These are phyloP conservation scores for Wickerhamomyces hampshirensis DNA, from an alignment of 805 yeast genomes.

Conservation along the genomic window DNA sequence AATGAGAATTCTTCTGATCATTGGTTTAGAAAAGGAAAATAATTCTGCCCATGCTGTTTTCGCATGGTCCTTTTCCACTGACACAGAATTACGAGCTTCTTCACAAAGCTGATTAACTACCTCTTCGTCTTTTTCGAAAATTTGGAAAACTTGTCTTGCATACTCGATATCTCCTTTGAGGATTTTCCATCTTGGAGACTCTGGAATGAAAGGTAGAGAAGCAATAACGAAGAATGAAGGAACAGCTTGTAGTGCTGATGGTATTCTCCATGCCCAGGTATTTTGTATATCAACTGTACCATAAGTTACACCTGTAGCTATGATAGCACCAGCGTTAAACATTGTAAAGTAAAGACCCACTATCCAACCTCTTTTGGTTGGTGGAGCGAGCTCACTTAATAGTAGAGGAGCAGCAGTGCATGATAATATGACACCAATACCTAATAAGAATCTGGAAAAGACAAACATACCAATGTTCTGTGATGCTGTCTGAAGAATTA, in stretches of 20 bases:
- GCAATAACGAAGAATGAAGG: conserved; percentile 17
- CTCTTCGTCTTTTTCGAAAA: conserved; percentile 4
- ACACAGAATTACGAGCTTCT: neutral
- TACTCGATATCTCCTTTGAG: conserved; percentile 8
- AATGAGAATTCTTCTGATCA: conserved; percentile 8
- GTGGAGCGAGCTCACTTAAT: conserved; percentile 8
- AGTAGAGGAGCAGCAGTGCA: conserved; percentile 10
- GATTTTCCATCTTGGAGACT: conserved; percentile 12
- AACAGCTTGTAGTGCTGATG: conserved; percentile 22
- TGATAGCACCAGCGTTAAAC: conserved; percentile 27
- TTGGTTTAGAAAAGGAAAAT: conserved; percentile 6
- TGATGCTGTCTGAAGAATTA: conserved; percentile 8
- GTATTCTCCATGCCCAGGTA: conserved; percentile 30
- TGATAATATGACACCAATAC: conserved; percentile 6
- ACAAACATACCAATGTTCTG: conserved; percentile 14
- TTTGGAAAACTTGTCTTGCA: conserved; percentile 9
- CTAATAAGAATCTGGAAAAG: conserved; percentile 7
- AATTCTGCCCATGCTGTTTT: conserved; percentile 6
- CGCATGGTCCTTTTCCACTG: conserved; percentile 2
- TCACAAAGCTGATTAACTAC: conserved; percentile 1
- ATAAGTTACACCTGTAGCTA: conserved; percentile 26
- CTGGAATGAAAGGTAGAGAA: conserved; percentile 16
- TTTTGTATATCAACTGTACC: conserved; percentile 22
- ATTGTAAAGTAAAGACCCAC: conserved; percentile 25
- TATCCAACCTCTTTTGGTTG: conserved; percentile 6